Evolutionary conservation across 1,284 basidiomycete genomes (phyloP), one percentile per base, ranked within the genome.

Genomic region (Ustilago xerochloae): DNA sequence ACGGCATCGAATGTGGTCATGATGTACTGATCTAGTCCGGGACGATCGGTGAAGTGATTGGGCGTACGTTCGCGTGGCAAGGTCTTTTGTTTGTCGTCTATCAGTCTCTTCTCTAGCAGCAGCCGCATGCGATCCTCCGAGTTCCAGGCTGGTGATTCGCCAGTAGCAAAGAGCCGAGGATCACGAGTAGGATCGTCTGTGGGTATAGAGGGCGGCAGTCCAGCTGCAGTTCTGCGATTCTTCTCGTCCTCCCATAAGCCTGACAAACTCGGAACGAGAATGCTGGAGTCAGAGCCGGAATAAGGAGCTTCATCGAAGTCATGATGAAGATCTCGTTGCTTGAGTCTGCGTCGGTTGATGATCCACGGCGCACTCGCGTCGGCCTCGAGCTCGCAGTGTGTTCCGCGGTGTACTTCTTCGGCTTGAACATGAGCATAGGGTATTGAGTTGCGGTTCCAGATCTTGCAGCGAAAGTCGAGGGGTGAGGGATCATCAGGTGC

Each of bases 241-340:
- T 91, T 89, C 83, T 98, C 96, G 76, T 97, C 94, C 57, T 95
- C 92, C 96, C 96, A 99, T 1, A 99, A 87, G 83, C 97, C 95
- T 56, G 91, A 90, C 54, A 98, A 91, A 75, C 93, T 91, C 28
- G 91, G 88, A 0, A 99, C 92, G 24, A 97, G 88, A 51, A 93
- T 93, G 73, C 93, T 92, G 15, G 63, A 52, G 12, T 58, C 51
- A 7, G 56, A 28, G 4, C 48, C 48, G 4, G 54, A 32, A 36
- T 29, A 30, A 7, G 33, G n/a, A 4, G 30, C 24, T 36, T 81
- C 75, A 24, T 71, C 75, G 51, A 81, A 78, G 68, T 89, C 89
- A 82, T 92, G 89, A 75, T 96, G 93, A 1, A 95, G 81, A 61
- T 90, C 87, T 39, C 94, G 89, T 6, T 90, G 87, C 22, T 86